A percentile compares a stretch with the other conserved stretches of the same genome.
Evolutionary conservation across 2,329 filamentous ascomycete genomes (phyloP).

Genomic region (Claviceps sp.): DNA sequence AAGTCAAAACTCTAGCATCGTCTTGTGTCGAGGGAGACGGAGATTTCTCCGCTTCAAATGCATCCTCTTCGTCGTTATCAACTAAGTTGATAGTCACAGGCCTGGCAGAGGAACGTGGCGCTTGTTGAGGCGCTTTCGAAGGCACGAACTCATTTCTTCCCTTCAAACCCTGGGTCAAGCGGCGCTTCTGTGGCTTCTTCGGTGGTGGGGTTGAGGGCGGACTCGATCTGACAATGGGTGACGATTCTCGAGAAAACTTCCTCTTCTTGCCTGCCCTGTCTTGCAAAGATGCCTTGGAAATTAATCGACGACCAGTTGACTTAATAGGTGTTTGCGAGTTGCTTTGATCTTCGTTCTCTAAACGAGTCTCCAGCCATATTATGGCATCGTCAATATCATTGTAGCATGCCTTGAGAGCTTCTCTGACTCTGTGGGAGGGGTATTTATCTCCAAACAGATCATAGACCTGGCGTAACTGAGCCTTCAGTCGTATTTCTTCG

Average conservation of each 20-base stretch:
- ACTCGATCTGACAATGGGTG: conserved; percentile 13
- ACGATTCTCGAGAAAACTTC: conserved; percentile 8
- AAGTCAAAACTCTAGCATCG: conserved; percentile 48
- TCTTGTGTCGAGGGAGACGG: conserved; percentile 18
- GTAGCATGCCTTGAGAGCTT: conserved; percentile 19
- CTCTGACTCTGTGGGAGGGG: conserved; percentile 17
- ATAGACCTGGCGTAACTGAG: conserved; percentile 23
- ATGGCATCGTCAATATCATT: conserved; percentile 25
- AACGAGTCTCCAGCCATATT: conserved; percentile 14
- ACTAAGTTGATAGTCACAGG: conserved; percentile 22
- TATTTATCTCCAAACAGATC: conserved; percentile 20
- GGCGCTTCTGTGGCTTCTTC: conserved; percentile 12
- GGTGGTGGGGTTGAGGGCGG: conserved; percentile 15
- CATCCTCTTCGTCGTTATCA: conserved; percentile 29
- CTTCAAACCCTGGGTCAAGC: conserved; percentile 24
- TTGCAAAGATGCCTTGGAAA: conserved; percentile 18
- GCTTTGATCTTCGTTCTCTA: conserved; percentile 1
- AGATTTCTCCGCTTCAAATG: conserved; percentile 23
- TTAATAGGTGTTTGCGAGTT: conserved; percentile 7
- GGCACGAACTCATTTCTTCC: conserved; percentile 14
- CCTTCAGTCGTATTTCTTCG: conserved; percentile 22
- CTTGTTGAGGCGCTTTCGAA: conserved; percentile 7
- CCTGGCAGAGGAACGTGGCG: conserved; percentile 20
- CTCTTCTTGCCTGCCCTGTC: conserved; percentile 7
- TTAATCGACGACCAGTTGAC: conserved; percentile 14